Conservation (phyloP, 2,329 filamentous ascomycete genomes). For the Plenodomus biglobosus region DNA sequence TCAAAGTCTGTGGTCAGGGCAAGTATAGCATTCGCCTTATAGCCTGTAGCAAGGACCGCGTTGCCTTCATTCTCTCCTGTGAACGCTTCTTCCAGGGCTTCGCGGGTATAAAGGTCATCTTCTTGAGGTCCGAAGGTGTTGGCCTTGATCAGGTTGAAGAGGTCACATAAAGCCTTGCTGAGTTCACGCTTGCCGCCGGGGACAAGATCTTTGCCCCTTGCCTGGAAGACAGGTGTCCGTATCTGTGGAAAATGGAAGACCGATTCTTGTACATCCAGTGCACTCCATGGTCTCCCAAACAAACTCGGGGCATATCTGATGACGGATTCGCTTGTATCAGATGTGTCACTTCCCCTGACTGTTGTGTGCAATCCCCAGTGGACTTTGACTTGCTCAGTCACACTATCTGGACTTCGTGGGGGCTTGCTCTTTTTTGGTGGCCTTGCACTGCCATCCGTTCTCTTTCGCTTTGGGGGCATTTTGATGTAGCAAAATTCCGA, state of each 20-base stretch:
- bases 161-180: slow-evolving; percentile 3
- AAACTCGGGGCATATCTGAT: slow-evolving; percentile 6
- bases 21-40: not conserved
- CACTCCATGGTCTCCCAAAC: slow-evolving; percentile 1
- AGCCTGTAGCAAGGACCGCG: not conserved
- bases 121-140: not conserved
- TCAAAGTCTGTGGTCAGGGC: not conserved
- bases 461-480: not conserved
- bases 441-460: not conserved
- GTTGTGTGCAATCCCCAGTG: not conserved
- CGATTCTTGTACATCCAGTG: slow-evolving; percentile 1
- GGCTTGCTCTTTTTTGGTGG: not conserved
- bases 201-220: not conserved
- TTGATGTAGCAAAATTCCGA: not conserved
- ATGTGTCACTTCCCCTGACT: not conserved
- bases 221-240: slow-evolving; percentile 8
- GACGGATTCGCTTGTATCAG: not conserved
- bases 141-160: slow-evolving; percentile 3
- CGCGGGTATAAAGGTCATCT: not conserved
- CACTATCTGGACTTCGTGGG: not conserved
- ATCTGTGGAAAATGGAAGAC: slow-evolving; percentile 6
- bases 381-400: too few species aligned
- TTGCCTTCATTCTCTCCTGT: not conserved
- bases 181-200: not conserved
- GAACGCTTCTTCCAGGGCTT: not conserved